Conservation (phyloP, 345 rosid genomes). For the Psidium friedrichsthalianum region DNA sequence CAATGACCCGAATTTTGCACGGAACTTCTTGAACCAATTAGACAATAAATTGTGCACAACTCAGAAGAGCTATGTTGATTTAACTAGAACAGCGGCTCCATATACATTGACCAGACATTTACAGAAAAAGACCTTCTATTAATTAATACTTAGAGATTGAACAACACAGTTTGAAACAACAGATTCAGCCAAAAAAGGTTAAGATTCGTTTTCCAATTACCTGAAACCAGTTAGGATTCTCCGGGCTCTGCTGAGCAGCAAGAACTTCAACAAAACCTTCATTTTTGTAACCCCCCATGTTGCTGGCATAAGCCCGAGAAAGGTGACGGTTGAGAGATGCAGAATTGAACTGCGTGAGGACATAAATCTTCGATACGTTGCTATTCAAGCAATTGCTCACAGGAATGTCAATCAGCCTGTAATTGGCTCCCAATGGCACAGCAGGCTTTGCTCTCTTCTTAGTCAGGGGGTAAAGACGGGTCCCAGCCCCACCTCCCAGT, state of each 20-base stretch:
- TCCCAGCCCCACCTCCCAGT: slow-evolving; percentile 97
- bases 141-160: not conserved
- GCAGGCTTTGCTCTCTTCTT: slow-evolving; percentile 99
- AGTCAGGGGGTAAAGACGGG: slow-evolving; percentile 79
- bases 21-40: not conserved
- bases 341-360: slow-evolving; percentile 93
- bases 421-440: slow-evolving; percentile 90
- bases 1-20: not conserved
- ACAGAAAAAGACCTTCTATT: not conserved
- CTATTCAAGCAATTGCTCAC: slow-evolving; percentile 97
- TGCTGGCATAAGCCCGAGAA: slow-evolving; percentile 88
- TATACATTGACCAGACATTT: not conserved
- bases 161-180: not conserved
- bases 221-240: slow-evolving; percentile 98
- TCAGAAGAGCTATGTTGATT: not conserved
- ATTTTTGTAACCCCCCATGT: slow-evolving; percentile 95
- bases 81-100: not conserved
- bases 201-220: slow-evolving; percentile 9
- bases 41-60: not conserved
- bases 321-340: slow-evolving; percentile 94
- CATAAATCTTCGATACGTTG: slow-evolving; percentile 83
- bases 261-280: slow-evolving; percentile 99
- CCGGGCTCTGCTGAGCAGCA: slow-evolving; percentile 98
- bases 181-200: not conserved
- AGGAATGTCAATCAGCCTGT: slow-evolving; percentile 87